Evolutionary conservation across 2,329 filamentous ascomycete species (phyloP).

Genomic region (Plectosphaerella sp.): DNA sequence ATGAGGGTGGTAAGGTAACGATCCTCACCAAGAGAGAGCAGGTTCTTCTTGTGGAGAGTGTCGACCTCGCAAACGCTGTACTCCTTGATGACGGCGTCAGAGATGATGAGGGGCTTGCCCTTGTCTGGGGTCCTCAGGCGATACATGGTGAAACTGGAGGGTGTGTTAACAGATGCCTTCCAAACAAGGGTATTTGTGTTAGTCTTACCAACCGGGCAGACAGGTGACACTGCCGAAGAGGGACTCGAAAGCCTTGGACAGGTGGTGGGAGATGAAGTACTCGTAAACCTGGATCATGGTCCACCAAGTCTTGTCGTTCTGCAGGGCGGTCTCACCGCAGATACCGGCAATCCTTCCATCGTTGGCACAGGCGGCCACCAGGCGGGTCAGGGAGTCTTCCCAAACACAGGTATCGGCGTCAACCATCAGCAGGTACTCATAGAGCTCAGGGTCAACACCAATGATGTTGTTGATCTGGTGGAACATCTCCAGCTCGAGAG

Average conservation of each 20-base stretch:
- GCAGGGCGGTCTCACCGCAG: constrained; percentile 91
- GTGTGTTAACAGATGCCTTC: constrained; percentile 16
- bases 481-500: constrained; percentile 95
- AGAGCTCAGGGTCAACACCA: constrained; percentile 92
- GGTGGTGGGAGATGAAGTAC: constrained; percentile 97
- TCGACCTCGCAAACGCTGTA: constrained; percentile 89
- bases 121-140: constrained; percentile 90
- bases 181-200: background rate
- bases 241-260: constrained; percentile 95
- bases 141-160: constrained; percentile 92
- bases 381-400: constrained; percentile 86
- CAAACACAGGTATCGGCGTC: constrained; percentile 94
- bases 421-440: constrained; percentile 96
- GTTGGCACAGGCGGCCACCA: constrained; percentile 89
- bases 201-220: constrained; percentile 92
- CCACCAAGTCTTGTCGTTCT: constrained; percentile 96
- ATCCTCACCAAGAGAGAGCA: constrained; percentile 92
- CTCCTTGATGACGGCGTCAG: constrained; percentile 80
- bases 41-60: constrained; percentile 94
- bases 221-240: constrained; percentile 97
- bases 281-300: constrained; percentile 99
- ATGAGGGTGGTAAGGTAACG: constrained; percentile 95
- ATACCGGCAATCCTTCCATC: constrained; percentile 96
- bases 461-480: constrained; percentile 99
- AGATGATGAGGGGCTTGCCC: constrained; percentile 90